phyloP scores from a whole-genome alignment of 192 early-diverging fungal genomes.

The Powellomyces hirtus region DNA sequence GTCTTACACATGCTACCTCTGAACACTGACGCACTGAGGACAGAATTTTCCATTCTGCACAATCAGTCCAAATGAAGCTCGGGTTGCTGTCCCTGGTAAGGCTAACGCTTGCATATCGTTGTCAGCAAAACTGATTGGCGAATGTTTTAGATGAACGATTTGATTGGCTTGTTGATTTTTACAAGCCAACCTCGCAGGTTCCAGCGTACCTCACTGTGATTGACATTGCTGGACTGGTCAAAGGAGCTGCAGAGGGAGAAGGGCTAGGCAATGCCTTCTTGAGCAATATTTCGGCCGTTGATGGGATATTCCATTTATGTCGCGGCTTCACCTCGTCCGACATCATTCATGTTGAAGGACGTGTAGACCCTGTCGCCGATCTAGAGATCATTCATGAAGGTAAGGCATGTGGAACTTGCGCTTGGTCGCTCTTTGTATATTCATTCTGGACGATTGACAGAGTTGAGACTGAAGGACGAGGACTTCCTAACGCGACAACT shows the following conservation, averaged over 20 bases:
- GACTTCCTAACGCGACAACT: slow-evolving; percentile 77
- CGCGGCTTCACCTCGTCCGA: slow-evolving; percentile 50
- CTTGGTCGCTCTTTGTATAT: background rate
- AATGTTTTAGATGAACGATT: slow-evolving; percentile 88
- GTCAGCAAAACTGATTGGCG: too few relatives aligned
- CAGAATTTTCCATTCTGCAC: slow-evolving; percentile 96
- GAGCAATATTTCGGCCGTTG: slow-evolving; percentile 75
- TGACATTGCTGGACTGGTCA: slow-evolving; percentile 97
- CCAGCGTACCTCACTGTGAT: slow-evolving; percentile 88
- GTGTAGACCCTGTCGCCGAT: slow-evolving; percentile 80
- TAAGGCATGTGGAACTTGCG: background rate
- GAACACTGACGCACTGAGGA: too few relatives aligned
- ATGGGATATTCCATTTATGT: slow-evolving; percentile 56
- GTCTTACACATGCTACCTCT: too few relatives aligned
- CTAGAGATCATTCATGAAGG: slow-evolving; percentile 87
- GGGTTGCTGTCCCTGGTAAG: slow-evolving; percentile 84
- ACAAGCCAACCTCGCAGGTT: slow-evolving; percentile 56
- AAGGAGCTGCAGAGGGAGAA: slow-evolving; percentile 56
- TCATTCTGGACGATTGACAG: slow-evolving; percentile 23
- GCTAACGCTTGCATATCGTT: too few relatives aligned
- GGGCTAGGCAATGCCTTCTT: slow-evolving; percentile 90
- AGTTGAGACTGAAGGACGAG: slow-evolving; percentile 91
- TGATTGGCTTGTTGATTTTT: slow-evolving; percentile 70
- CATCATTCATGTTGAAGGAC: slow-evolving; percentile 75
- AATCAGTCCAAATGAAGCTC: slow-evolving; percentile 86